phyloP scores from a whole-genome alignment of 805 yeast species.

The Candida morakotiae region DNA sequence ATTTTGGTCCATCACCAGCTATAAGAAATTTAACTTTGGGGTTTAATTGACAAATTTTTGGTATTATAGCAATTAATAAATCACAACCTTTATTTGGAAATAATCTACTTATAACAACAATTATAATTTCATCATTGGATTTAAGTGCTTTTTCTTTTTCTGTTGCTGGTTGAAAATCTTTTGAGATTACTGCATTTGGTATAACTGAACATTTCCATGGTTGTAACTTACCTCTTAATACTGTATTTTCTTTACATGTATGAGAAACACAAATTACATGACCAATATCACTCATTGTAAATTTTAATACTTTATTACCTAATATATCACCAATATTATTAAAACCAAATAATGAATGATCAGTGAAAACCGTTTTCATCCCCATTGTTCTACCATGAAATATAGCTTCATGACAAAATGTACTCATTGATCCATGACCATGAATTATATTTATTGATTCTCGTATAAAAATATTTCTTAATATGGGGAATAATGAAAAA shows the following conservation, averaged over 20 bases:
- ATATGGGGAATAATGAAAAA: conserved; percentile 79
- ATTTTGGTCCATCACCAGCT: conserved; percentile 98
- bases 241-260: conserved; percentile 94
- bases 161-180: conserved; percentile 51
- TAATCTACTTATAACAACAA: conserved; percentile 85
- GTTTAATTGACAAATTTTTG: conserved; percentile 65
- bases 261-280: conserved; percentile 96
- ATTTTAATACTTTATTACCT: conserved; percentile 82
- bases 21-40: conserved; percentile 71
- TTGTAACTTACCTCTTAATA: conserved; percentile 76
- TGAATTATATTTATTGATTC: conserved; percentile 88
- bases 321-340: conserved; percentile 78
- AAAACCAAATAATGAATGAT: conserved; percentile 93
- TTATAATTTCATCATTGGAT: conserved; percentile 52
- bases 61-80: conserved; percentile 76
- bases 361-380: conserved; percentile 85
- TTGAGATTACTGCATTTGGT: conserved; percentile 90
- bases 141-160: conserved; percentile 6
- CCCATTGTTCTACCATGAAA: conserved; percentile 95
- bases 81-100: conserved; percentile 98
- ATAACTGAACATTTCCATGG: conserved; percentile 82
- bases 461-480: conserved; percentile 79
- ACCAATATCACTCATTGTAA: conserved; percentile 80
- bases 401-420: conserved; percentile 84
- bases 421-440: conserved; percentile 89